Evolutionary conservation across 441 rosid genomes (phyloP).

Genomic region (Melastoma candidum): DNA sequence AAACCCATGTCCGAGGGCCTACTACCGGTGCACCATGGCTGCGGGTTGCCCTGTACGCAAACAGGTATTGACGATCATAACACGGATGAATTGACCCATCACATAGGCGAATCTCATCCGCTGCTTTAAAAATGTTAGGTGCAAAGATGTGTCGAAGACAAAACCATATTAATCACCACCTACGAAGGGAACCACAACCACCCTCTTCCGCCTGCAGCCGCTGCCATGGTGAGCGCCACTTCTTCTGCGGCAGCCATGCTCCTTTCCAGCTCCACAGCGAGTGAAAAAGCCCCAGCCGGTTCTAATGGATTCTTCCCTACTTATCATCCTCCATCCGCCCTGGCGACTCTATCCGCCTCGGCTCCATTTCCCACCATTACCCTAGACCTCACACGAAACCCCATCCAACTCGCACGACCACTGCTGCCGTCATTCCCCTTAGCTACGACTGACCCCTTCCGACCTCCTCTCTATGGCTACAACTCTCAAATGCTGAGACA

Average conservation of each 20-base stretch:
- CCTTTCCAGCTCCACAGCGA: conserved; percentile 9
- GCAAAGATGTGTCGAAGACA: conserved; percentile 23
- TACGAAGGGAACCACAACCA: conserved; percentile 26
- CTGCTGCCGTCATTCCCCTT: background rate
- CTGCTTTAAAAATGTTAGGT: conserved; percentile 7
- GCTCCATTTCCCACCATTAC: conserved; percentile 20
- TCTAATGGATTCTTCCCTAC: conserved; percentile 4
- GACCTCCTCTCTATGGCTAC: conserved; percentile 31
- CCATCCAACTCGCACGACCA: conserved; percentile 7
- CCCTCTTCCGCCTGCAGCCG: conserved; percentile 20
- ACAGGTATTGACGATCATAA: conserved; percentile 4
- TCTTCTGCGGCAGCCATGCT: conserved; percentile 20
- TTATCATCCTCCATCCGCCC: conserved; percentile 4
- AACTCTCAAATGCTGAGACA: conserved; percentile 19
- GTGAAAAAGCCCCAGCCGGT: conserved; percentile 2
- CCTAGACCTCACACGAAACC: conserved; percentile 21
- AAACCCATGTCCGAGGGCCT: conserved; percentile 18
- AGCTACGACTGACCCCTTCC: background rate
- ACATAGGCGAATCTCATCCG: background rate
- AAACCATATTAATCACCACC: conserved; percentile 14
- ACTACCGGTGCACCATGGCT: conserved; percentile 17
- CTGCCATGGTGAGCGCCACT: conserved; percentile 18
- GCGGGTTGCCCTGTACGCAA: conserved; percentile 16
- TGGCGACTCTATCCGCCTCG: conserved; percentile 15
- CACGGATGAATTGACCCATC: too few species aligned